Evolutionary conservation across 768 basidiomycete genomes (phyloP).

Genomic region (Trametes meyenii): DNA sequence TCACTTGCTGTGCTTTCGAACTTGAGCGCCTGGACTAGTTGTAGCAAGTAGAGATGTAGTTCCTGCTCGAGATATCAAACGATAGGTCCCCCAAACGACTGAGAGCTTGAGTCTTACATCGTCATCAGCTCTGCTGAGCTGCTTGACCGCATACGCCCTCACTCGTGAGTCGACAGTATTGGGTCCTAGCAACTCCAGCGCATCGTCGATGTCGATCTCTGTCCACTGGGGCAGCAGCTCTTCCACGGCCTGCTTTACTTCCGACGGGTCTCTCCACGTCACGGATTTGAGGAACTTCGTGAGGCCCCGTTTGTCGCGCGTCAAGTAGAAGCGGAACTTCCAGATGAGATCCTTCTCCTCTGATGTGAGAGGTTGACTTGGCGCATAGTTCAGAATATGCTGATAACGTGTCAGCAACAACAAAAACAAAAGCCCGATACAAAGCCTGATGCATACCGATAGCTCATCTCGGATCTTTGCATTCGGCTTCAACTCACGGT

Average conservation of each 20-base stretch:
- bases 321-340: constrained; percentile 99
- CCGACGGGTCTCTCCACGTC: constrained; percentile 94
- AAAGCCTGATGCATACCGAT: constrained; percentile 54
- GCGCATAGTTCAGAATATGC: constrained; percentile 91
- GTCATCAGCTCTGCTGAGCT: constrained; percentile 89
- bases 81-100: background rate
- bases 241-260: constrained; percentile 98
- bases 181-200: constrained; percentile 91
- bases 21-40: constrained; percentile 96
- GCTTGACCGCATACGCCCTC: constrained; percentile 90
- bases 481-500: constrained; percentile 95
- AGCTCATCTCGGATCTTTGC: constrained; percentile 94
- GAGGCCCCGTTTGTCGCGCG: constrained; percentile 87
- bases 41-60: constrained; percentile 86
- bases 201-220: constrained; percentile 96
- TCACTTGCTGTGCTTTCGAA: constrained; percentile 87
- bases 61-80: constrained; percentile 58
- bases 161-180: constrained; percentile 89
- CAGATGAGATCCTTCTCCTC: constrained; percentile 97
- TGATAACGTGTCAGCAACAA: constrained; percentile 35
- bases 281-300: constrained; percentile 99
- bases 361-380: constrained; percentile 81
- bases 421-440: background rate
- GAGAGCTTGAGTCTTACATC: constrained; percentile 61
- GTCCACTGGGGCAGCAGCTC: constrained; percentile 95